Percentiles rank a stretch among this genome's conserved stretches.
These are phyloP conservation scores for Aspergillus sp. DNA, from an alignment of 2,329 filamentous ascomycete genomes.

Conservation along the genomic window DNA sequence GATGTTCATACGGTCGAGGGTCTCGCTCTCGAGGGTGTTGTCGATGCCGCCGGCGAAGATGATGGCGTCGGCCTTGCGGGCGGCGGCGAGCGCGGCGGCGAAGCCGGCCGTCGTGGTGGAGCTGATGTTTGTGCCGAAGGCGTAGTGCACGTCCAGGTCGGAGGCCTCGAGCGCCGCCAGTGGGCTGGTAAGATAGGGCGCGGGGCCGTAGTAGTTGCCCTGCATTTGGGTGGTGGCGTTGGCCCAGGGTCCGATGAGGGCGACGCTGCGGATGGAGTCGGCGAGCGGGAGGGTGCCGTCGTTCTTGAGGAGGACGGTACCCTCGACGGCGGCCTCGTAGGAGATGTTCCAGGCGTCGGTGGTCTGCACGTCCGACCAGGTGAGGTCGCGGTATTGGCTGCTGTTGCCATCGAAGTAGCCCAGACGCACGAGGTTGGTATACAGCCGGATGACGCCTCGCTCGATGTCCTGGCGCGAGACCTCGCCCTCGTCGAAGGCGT, in stretches of 20 bases:
- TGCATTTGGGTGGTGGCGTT: conserved; percentile 57
- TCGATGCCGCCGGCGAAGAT: conserved; percentile 44
- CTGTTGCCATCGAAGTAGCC: conserved; percentile 52
- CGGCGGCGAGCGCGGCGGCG: conserved; percentile 30
- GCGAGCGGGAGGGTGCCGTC: conserved; percentile 48
- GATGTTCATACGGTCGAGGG: conserved; percentile 39
- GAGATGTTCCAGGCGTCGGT: conserved; percentile 55
- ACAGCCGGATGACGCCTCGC: conserved; percentile 46
- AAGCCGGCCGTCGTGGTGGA: conserved; percentile 30
- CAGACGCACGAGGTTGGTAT: conserved; percentile 48
- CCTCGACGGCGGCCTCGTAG: conserved; percentile 49
- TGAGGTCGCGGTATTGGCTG: conserved; percentile 50
- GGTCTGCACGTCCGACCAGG: conserved; percentile 56
- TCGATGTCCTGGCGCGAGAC: conserved; percentile 49
- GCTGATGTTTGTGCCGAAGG: conserved; percentile 34
- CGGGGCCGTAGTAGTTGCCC: conserved; percentile 57
- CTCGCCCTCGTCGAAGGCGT: conserved; percentile 42
- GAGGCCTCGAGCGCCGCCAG: conserved; percentile 51
- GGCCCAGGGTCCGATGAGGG: conserved; percentile 58
- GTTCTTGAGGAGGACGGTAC: conserved; percentile 53
- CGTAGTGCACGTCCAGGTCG: conserved; percentile 47
- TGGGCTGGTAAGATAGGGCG: conserved; percentile 56
- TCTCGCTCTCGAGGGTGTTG: conserved; percentile 42
- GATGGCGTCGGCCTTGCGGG: conserved; percentile 35
- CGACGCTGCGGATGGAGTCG: conserved; percentile 41